phyloP scores from a whole-genome alignment of 1,139 yeast species.

The Yamadazyma atmosphaerica region DNA sequence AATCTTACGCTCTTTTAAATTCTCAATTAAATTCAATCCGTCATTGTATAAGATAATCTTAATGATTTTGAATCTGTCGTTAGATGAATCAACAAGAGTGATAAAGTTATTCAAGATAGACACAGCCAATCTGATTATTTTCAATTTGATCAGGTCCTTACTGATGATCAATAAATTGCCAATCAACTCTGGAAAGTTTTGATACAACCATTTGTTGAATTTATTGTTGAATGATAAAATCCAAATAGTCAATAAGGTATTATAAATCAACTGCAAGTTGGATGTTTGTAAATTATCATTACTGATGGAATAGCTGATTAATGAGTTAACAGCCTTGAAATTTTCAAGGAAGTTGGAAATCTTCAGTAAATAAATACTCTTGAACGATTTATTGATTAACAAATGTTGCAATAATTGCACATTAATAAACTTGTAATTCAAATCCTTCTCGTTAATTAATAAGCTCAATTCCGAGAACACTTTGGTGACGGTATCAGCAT shows the following conservation, averaged over 20 bases:
- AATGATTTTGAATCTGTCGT: conserved; percentile 48
- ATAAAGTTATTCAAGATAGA: conserved; percentile 70
- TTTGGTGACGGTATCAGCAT: conserved; percentile 39
- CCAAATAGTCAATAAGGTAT: conserved; percentile 80
- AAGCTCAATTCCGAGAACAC: conserved; percentile 45
- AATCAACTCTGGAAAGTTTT: conserved; percentile 61
- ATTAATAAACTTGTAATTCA: conserved; percentile 61
- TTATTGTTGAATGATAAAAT: conserved; percentile 69
- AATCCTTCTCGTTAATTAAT: conserved; percentile 46
- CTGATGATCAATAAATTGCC: conserved; percentile 48
- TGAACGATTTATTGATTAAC: conserved; percentile 57
- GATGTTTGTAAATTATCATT: conserved; percentile 31
- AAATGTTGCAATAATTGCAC: conserved; percentile 68
- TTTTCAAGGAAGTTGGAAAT: conserved; percentile 42
- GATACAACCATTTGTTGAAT: conserved; percentile 55
- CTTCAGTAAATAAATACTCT: conserved; percentile 56
- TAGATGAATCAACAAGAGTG: conserved; percentile 28
- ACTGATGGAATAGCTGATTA: conserved; percentile 33
- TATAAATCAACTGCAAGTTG: conserved; percentile 82
- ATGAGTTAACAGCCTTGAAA: conserved; percentile 53
- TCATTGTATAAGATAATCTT: conserved; percentile 75
- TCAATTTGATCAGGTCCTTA: conserved; percentile 86
- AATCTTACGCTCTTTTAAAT: conserved; percentile 84
- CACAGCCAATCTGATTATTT: conserved; percentile 78
- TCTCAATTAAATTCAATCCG: conserved; percentile 67